A percentile compares a stretch with the other conserved stretches of the same genome.
phyloP scores from a whole-genome alignment of 306 rosid species.

The Cucurbita ficifolia region DNA sequence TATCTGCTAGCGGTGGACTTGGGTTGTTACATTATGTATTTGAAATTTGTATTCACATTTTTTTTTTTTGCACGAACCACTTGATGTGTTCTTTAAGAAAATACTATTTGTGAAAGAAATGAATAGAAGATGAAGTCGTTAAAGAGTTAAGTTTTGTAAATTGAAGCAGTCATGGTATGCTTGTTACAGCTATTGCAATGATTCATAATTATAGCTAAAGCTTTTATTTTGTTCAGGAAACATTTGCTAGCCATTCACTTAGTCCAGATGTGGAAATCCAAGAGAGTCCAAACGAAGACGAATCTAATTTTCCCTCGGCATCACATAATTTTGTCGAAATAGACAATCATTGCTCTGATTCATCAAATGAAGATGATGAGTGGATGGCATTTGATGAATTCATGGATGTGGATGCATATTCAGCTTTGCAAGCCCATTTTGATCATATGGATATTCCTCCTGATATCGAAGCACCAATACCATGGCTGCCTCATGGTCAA shows the following conservation, averaged over 20 bases:
- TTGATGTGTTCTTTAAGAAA: neutral
- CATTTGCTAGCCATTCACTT: neutral
- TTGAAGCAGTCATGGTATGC: neutral
- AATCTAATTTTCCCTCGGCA: constrained; percentile 22
- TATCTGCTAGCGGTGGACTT: no score
- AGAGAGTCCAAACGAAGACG: constrained; percentile 27
- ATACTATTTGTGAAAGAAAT: neutral
- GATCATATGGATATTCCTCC: constrained; percentile 58
- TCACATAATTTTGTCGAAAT: constrained; percentile 28
- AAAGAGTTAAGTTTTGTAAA: neutral
- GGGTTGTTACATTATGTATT: neutral
- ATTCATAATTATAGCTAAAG: neutral
- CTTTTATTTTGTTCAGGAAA: constrained; percentile 4
- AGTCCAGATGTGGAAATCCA: constrained; percentile 19
- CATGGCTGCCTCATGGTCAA: constrained; percentile 33
- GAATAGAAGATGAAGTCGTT: neutral
- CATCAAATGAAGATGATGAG: constrained; percentile 28
- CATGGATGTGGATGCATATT: constrained; percentile 40
- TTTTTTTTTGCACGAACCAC: neutral
- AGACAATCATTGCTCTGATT: constrained; percentile 40
- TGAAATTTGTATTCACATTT: neutral
- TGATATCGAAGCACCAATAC: constrained; percentile 67
- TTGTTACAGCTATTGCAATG: neutral
- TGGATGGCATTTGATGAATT: constrained; percentile 24
- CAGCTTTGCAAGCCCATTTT: constrained; percentile 45